These are phyloP conservation scores for Dicorynia guianensis DNA, from an alignment of 306 rosid genomes.

Conservation along the genomic window DNA sequence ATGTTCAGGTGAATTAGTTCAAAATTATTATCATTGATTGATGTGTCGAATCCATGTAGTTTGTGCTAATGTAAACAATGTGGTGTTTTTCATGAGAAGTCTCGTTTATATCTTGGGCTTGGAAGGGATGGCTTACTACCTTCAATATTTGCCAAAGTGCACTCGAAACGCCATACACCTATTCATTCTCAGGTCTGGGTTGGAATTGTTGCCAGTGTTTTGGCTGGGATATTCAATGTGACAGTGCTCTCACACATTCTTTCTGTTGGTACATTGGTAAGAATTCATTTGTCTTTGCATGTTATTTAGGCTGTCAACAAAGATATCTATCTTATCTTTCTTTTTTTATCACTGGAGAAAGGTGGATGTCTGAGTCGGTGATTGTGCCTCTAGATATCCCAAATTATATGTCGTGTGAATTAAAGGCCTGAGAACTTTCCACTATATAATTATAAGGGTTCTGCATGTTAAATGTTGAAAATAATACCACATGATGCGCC, in stretches of 20 bases:
- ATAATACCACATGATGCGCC: slow-evolving; percentile 7
- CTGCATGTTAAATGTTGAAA: not conserved
- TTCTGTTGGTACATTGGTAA: slow-evolving; percentile 97
- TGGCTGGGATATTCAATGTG: slow-evolving; percentile 90
- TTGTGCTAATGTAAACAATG: slow-evolving; percentile 40
- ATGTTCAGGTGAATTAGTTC: slow-evolving; percentile 81
- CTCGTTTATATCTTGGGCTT: slow-evolving; percentile 97
- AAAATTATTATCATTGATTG: slow-evolving; percentile 42
- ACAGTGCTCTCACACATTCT: slow-evolving; percentile 84
- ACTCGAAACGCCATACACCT: slow-evolving; percentile 81
- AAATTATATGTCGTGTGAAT: not conserved
- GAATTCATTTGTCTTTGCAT: slow-evolving; percentile 39
- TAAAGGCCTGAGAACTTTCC: not conserved
- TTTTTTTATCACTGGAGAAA: not conserved
- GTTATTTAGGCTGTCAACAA: slow-evolving; percentile 24
- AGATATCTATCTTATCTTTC: slow-evolving; percentile 13
- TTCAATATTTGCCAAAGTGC: slow-evolving; percentile 75
- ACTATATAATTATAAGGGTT: not conserved
- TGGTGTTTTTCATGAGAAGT: slow-evolving; percentile 65
- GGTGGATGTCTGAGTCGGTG: slow-evolving; percentile 28
- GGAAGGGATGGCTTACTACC: slow-evolving; percentile 97
- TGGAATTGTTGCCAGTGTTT: slow-evolving; percentile 77
- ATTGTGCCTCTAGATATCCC: slow-evolving; percentile 3
- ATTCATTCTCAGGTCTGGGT: slow-evolving; percentile 93
- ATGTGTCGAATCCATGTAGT: slow-evolving; percentile 39